phyloP scores from a whole-genome alignment of 805 yeast genomes.

The Starmerella bombicola region DNA sequence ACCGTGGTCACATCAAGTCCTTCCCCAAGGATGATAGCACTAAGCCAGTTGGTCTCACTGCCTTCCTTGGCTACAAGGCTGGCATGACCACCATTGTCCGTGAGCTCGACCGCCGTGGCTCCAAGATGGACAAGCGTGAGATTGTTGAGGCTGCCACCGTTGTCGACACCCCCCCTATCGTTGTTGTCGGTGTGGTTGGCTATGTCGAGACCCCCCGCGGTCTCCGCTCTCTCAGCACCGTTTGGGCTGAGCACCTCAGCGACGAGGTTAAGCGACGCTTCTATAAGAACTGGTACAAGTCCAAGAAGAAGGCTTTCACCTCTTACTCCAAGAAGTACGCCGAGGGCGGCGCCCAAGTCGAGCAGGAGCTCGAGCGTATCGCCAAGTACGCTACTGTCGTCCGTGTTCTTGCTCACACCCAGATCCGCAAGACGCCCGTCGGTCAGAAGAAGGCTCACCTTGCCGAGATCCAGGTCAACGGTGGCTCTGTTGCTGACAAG shows the following conservation, averaged over 20 bases:
- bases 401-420: constrained; percentile 99
- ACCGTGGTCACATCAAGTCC: constrained; percentile 97
- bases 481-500: constrained; percentile 97
- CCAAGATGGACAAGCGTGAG: constrained; percentile 99
- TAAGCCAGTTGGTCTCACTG: constrained; percentile 97
- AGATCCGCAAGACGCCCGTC: constrained; percentile 98
- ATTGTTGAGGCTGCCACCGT: constrained; percentile 98
- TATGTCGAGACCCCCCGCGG: constrained; percentile 99
- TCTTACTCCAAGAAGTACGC: constrained; percentile 98
- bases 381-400: constrained; percentile 96
- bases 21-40: constrained; percentile 98
- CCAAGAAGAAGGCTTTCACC: constrained; percentile 99
- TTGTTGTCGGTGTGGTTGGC: constrained; percentile 99
- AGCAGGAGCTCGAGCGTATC: constrained; percentile 96
- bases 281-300: constrained; percentile 99
- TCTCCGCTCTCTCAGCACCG: constrained; percentile 97
- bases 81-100: constrained; percentile 99
- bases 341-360: constrained; percentile 73
- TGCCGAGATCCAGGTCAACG: constrained; percentile 99
- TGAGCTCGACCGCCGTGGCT: constrained; percentile 99
- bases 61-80: constrained; percentile 99
- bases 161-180: constrained; percentile 98
- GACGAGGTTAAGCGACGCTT: constrained; percentile 99
- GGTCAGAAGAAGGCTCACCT: constrained; percentile 99
- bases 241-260: constrained; percentile 99